Conservation (phyloP, 1,284 basidiomycete genomes). For the Sporisorium sorghi region DNA sequence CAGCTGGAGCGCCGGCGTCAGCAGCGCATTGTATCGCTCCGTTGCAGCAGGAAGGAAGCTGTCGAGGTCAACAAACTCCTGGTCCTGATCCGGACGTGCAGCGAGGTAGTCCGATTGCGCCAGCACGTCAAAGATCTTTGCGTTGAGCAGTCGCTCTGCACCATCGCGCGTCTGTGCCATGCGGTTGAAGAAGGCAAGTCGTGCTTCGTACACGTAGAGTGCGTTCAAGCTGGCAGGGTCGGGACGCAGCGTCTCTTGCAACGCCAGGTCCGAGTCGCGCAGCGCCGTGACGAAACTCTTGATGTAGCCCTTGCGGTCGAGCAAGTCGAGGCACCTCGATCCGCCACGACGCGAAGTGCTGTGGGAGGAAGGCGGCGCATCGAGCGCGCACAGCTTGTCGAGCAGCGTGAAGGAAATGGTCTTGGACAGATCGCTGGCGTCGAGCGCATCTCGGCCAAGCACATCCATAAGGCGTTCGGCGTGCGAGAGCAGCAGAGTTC, state of each 20-base stretch:
- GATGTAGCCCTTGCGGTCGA: constrained; percentile 83
- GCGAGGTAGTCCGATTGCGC: constrained; percentile 89
- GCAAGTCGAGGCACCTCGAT: constrained; percentile 75
- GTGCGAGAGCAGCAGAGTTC: constrained; percentile 73
- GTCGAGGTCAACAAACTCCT: constrained; percentile 83
- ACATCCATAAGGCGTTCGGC: constrained; percentile 80
- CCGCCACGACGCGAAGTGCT: constrained; percentile 33
- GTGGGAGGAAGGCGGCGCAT: constrained; percentile 47
- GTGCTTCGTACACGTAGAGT: constrained; percentile 93
- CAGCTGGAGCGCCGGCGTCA: constrained; percentile 85
- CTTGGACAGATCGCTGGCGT: constrained; percentile 95
- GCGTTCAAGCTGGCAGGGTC: constrained; percentile 94
- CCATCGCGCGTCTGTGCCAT: constrained; percentile 84
- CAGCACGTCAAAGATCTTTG: constrained; percentile 81
- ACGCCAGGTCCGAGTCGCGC: constrained; percentile 82
- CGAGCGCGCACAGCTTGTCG: constrained; percentile 76
- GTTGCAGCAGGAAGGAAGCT: constrained; percentile 87
- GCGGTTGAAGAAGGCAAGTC: constrained; percentile 86
- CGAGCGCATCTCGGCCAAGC: constrained; percentile 90
- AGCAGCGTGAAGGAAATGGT: constrained; percentile 89
- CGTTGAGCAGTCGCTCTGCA: constrained; percentile 85
- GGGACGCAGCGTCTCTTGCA: constrained; percentile 84
- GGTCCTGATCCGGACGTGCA: constrained; percentile 81
- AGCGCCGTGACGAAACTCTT: constrained; percentile 84
- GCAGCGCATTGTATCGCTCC: constrained; percentile 87